phyloP scores from a whole-genome alignment of 768 basidiomycete genomes.

The Suillus alpinus region DNA sequence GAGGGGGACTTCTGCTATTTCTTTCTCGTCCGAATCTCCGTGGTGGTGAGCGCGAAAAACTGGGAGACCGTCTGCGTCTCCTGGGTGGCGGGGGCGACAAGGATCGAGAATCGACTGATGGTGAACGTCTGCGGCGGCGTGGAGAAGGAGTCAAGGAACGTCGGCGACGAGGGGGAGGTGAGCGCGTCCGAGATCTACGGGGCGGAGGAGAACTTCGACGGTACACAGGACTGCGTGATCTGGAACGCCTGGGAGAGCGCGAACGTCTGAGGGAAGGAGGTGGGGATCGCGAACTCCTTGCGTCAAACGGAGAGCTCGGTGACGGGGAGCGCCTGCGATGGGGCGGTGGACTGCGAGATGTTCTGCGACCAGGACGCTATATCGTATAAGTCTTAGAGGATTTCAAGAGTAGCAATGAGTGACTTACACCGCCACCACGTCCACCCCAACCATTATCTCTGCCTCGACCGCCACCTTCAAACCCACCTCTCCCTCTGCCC shows the following conservation, averaged over 20 bases:
- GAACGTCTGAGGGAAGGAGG: slow-evolving; percentile 19
- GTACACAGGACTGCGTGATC: slow-evolving; percentile 21
- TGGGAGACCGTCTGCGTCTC: slow-evolving; percentile 44
- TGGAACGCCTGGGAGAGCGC: slow-evolving; percentile 25
- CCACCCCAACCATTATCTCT: slow-evolving; percentile 66
- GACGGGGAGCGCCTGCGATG: slow-evolving; percentile 22
- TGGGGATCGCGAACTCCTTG: slow-evolving; percentile 24
- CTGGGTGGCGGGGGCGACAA: slow-evolving; percentile 30
- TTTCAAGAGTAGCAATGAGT: neutral
- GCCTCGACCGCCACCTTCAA: slow-evolving; percentile 48
- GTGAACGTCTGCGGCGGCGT: slow-evolving; percentile 36
- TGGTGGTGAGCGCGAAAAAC: slow-evolving; percentile 49
- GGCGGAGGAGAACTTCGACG: slow-evolving; percentile 36
- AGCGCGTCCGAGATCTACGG: slow-evolving; percentile 39
- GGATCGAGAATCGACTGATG: slow-evolving; percentile 19
- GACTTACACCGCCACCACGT: slow-evolving; percentile 52
- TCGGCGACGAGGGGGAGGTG: slow-evolving; percentile 35
- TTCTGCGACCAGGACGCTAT: slow-evolving; percentile 45
- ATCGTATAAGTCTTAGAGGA: slow-evolving; percentile 8
- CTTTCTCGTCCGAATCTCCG: slow-evolving; percentile 33
- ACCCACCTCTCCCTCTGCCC: slow-evolving; percentile 47
- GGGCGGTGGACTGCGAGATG: slow-evolving; percentile 22
- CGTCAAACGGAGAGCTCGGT: slow-evolving; percentile 7
- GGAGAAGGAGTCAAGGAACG: slow-evolving; percentile 41
- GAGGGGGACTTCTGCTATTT: slow-evolving; percentile 57